Percentiles rank a stretch among this genome's conserved stretches.
Conservation (phyloP, 2,329 filamentous ascomycete genomes). For the Fusarium sp. region DNA sequence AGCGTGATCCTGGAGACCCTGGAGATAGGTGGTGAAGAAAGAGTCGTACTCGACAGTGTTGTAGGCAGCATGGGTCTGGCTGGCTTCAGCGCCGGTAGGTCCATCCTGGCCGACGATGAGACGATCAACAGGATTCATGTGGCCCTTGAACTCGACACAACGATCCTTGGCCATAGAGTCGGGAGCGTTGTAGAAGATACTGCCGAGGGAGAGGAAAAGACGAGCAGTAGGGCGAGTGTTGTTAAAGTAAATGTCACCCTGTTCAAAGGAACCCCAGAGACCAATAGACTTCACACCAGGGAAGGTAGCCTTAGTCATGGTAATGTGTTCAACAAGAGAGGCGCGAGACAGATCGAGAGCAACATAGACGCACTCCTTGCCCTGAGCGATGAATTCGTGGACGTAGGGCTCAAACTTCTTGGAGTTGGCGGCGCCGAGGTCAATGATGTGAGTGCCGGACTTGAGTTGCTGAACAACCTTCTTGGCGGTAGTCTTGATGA, state of each 20-base stretch:
- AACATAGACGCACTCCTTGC: conserved; percentile 36
- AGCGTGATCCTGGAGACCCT: conserved; percentile 21
- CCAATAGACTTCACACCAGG: conserved; percentile 25
- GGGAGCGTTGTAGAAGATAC: conserved; percentile 41
- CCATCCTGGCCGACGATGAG: conserved; percentile 37
- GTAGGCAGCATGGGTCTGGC: conserved; percentile 12
- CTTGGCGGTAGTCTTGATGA: conserved; percentile 33
- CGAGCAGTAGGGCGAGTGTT: conserved; percentile 3
- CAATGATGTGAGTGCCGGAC: conserved; percentile 33
- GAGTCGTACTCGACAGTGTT: conserved; percentile 29
- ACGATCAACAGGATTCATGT: conserved; percentile 21
- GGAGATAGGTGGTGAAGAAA: conserved; percentile 30
- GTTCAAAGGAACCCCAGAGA: conserved; percentile 38
- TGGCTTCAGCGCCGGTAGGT: not conserved
- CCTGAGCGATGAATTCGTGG: conserved; percentile 26
- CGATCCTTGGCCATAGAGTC: conserved; percentile 32
- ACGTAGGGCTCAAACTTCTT: conserved; percentile 40
- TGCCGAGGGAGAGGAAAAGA: conserved; percentile 37
- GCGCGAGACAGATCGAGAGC: conserved; percentile 26
- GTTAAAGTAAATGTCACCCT: conserved; percentile 34
- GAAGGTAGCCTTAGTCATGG: conserved; percentile 29
- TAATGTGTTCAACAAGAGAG: conserved; percentile 30
- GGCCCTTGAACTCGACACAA: conserved; percentile 24
- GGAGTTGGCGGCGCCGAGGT: conserved; percentile 37
- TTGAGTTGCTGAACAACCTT: conserved; percentile 26